phyloP scores from a whole-genome alignment of 2,329 filamentous ascomycete genomes.

The Xylaria polymorpha region DNA sequence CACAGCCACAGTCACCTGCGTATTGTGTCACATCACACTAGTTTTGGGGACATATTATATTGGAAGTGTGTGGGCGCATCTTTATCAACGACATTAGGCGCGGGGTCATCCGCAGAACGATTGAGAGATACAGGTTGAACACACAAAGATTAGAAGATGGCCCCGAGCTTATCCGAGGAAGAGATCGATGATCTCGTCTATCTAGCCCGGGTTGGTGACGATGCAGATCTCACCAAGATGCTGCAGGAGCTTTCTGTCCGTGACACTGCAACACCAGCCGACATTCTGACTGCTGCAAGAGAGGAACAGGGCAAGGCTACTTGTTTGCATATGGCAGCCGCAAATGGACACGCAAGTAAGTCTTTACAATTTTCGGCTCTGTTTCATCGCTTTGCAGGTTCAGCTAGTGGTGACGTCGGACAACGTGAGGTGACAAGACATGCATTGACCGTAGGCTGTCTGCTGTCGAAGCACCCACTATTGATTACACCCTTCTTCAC shows the following conservation, averaged over 20 bases:
- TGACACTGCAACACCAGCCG: constrained; percentile 68
- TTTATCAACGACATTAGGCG: background rate
- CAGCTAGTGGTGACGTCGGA: background rate
- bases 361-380: constrained; percentile 28
- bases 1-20: constrained; percentile 9
- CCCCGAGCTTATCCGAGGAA: constrained; percentile 74
- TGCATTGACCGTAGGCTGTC: constrained; percentile 14
- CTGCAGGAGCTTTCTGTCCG: constrained; percentile 71
- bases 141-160: constrained; percentile 51
- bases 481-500: background rate
- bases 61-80: background rate
- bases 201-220: constrained; percentile 81
- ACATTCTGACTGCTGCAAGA: constrained; percentile 75
- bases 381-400: background rate
- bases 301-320: constrained; percentile 84
- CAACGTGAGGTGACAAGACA: constrained; percentile 4
- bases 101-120: background rate
- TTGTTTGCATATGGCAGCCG: constrained; percentile 90
- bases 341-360: constrained; percentile 86
- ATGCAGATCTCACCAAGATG: constrained; percentile 70
- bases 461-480: constrained; percentile 6
- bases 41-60: background rate
- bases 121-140: background rate
- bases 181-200: constrained; percentile 94
- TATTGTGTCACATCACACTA: background rate